Evolutionary conservation across 75 land plant species (phyloP).

Genomic region (Chamaecyparis obtusa): DNA sequence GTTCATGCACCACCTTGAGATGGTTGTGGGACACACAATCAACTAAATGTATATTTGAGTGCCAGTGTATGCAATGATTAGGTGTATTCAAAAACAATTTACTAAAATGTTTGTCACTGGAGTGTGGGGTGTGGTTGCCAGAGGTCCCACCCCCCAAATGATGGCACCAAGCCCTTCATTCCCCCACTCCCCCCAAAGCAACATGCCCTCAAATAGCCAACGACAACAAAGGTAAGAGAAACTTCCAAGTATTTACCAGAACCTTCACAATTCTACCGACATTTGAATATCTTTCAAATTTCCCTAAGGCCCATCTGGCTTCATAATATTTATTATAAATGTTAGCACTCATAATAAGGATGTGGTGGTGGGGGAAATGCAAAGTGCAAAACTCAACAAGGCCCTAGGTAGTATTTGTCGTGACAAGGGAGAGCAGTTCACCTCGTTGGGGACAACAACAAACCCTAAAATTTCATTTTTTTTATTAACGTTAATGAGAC

Average conservation of each 20-base stretch:
- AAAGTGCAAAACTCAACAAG: background rate
- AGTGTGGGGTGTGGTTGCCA: no score
- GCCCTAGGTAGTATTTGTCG: background rate
- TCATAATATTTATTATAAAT: background rate
- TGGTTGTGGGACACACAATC: background rate
- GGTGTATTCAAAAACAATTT: background rate
- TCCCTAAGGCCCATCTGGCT: background rate
- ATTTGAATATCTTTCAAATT: background rate
- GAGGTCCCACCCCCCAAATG: background rate
- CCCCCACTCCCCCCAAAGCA: background rate
- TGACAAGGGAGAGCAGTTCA: background rate
- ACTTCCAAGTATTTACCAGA: background rate
- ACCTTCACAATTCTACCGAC: background rate
- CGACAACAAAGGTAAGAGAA: background rate
- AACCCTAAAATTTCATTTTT: background rate
- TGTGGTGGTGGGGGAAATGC: background rate
- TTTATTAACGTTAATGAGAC: background rate
- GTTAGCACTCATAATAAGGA: background rate
- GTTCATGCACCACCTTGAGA: background rate
- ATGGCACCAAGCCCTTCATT: background rate
- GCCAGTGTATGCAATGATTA: background rate
- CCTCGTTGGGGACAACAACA: background rate
- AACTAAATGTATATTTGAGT: background rate
- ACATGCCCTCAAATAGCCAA: background rate
- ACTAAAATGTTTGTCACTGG: background rate